A percentile compares a stretch with the other conserved stretches of the same genome.
Evolutionary conservation across 805 yeast genomes (phyloP).

Genomic region (Metschnikowia chrysomelidarum): DNA sequence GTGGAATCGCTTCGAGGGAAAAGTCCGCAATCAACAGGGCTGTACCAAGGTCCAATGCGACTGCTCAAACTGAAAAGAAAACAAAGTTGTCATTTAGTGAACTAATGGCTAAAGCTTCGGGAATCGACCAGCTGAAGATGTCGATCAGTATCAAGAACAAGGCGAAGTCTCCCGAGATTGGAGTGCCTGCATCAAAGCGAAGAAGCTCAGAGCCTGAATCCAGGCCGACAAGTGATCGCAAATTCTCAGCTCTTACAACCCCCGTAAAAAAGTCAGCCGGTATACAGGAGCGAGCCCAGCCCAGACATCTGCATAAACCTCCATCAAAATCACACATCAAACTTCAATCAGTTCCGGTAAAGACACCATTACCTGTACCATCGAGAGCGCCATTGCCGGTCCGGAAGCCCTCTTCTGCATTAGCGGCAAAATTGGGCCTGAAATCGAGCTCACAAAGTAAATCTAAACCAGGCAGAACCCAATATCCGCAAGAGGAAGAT

Average conservation of each 20-base stretch:
- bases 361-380: neutral
- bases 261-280: neutral
- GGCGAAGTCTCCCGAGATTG: conserved; percentile 33
- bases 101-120: conserved; percentile 65
- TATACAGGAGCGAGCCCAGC: too few species aligned
- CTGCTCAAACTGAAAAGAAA: conserved; percentile 5
- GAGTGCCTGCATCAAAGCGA: conserved; percentile 1
- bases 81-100: conserved; percentile 59
- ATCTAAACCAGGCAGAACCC: conserved; percentile 7
- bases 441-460: too few species aligned
- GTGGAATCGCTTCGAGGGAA: too few species aligned
- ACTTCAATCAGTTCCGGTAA: too few species aligned
- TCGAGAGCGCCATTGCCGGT: conserved; percentile 36
- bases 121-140: conserved; percentile 48
- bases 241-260: too few species aligned
- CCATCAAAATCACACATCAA: too few species aligned
- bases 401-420: conserved; percentile 57
- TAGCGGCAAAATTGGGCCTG: conserved; percentile 48
- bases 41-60: conserved; percentile 1
- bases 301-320: too few species aligned
- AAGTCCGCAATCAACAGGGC: too few species aligned
- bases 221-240: too few species aligned
- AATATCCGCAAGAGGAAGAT: conserved; percentile 4
- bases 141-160: conserved; percentile 40
- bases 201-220: neutral